Percentiles rank a stretch among this genome's conserved stretches.
phyloP scores from a whole-genome alignment of 2,329 filamentous ascomycete genomes.

The Clonostachys rhizophaga region DNA sequence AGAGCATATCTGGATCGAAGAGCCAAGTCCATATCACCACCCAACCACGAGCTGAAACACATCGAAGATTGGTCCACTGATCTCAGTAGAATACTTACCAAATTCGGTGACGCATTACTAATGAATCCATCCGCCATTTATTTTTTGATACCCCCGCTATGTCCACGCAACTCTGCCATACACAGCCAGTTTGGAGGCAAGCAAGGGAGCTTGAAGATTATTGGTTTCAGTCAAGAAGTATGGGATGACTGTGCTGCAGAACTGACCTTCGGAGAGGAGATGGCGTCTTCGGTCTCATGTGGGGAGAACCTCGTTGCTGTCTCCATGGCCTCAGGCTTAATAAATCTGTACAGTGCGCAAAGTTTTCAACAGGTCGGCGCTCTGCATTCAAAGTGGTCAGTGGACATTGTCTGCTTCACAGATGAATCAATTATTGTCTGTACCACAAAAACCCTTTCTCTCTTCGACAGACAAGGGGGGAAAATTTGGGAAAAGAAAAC shows the following conservation, averaged over 20 bases:
- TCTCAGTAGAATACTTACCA: constrained; percentile 18
- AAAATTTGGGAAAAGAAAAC: constrained; percentile 4
- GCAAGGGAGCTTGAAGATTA: constrained; percentile 5
- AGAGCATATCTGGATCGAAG: constrained; percentile 13
- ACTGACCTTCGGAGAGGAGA: constrained; percentile 6
- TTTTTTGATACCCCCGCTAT: constrained; percentile 25
- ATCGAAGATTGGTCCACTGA: constrained; percentile 22
- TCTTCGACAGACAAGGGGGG: constrained; percentile 7
- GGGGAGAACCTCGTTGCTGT: constrained; percentile 8
- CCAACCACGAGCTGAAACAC: constrained; percentile 10
- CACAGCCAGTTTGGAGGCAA: constrained; percentile 6
- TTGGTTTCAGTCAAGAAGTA: constrained; percentile 3
- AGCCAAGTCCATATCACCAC: constrained; percentile 11
- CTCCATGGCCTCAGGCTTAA: constrained; percentile 7
- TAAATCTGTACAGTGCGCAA: constrained; percentile 6
- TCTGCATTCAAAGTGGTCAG: constrained; percentile 1
- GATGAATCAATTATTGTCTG: constrained; percentile 1
- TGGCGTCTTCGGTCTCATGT: constrained; percentile 4
- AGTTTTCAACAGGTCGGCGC: constrained; percentile 6
- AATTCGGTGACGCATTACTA: constrained; percentile 20
- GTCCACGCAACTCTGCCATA: constrained; percentile 13
- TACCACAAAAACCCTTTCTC: constrained; percentile 4
- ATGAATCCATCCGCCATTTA: constrained; percentile 22
- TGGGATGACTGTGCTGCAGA: constrained; percentile 13
- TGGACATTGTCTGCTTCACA: constrained; percentile 7